These are phyloP conservation scores for Pyrenula massariospora DNA, from an alignment of 495 filamentous ascomycete species.

Conservation along the genomic window DNA sequence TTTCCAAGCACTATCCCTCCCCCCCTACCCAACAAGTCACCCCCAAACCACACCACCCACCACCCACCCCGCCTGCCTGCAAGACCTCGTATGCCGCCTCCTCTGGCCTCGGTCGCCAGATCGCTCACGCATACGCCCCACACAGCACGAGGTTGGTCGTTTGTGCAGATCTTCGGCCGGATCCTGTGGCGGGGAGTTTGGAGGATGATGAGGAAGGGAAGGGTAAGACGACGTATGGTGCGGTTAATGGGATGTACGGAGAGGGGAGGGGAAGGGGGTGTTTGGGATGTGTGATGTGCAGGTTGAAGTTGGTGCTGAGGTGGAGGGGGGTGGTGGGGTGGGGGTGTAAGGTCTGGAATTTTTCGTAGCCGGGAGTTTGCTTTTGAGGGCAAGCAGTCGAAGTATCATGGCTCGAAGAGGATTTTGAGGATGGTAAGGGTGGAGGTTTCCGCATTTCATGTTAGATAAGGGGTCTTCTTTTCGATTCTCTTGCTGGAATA, in stretches of 20 bases:
- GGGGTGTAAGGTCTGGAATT: too few relatives aligned
- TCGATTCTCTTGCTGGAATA: too few relatives aligned
- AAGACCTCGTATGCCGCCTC: conserved; percentile 28
- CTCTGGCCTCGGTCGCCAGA: conserved; percentile 35
- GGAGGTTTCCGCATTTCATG: too few relatives aligned
- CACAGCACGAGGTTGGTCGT: conserved; percentile 28
- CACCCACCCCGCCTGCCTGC: conserved; percentile 10
- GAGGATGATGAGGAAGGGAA: neutral
- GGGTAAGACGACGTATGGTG: neutral
- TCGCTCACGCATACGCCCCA: conserved; percentile 25
- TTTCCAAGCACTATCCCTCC: neutral
- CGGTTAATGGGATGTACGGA: neutral
- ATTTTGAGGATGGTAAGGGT: too few relatives aligned
- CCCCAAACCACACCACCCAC: neutral
- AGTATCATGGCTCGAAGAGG: too few relatives aligned
- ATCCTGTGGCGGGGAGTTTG: neutral
- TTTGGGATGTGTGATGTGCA: neutral
- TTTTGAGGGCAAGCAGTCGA: too few relatives aligned
- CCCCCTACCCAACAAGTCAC: neutral
- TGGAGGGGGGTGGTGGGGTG: too few relatives aligned
- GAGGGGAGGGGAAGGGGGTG: neutral
- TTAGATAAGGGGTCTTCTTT: too few relatives aligned
- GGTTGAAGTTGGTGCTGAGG: too few relatives aligned
- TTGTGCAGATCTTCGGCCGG: neutral
- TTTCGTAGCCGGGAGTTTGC: too few relatives aligned